Percentiles rank a stretch among this genome's conserved stretches.
Conservation (phyloP, 140 eudicot genomes). For the Flaveria floridana region DNA sequence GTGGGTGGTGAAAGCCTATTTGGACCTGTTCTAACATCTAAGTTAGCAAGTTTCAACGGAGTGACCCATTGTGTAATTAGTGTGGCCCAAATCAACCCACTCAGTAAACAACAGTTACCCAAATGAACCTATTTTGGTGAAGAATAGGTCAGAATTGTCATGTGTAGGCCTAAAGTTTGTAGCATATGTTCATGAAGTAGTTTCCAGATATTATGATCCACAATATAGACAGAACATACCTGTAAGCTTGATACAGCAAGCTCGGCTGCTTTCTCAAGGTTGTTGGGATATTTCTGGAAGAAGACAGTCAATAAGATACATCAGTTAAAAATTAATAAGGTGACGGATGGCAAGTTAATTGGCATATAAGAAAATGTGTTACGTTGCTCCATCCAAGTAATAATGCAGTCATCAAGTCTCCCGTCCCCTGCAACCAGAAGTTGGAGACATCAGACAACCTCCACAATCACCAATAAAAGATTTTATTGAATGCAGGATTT, state of each 20-base stretch:
- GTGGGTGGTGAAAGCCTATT: too few species aligned
- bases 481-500: not conserved
- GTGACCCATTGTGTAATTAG: too few species aligned
- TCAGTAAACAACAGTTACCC: too few species aligned
- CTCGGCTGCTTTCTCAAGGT: conserved; percentile 96
- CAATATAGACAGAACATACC: conserved; percentile 40
- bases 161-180: not conserved
- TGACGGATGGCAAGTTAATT: conserved; percentile 3
- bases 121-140: too few species aligned
- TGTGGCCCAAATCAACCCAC: too few species aligned
- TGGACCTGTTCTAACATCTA: too few species aligned
- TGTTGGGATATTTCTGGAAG: conserved; percentile 79
- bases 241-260: conserved; percentile 94
- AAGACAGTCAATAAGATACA: conserved; percentile 17
- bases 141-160: too few species aligned
- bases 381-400: conserved; percentile 99
- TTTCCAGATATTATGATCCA: conserved; percentile 4
- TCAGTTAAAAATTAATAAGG: not conserved
- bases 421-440: conserved; percentile 74
- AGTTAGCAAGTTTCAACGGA: too few species aligned
- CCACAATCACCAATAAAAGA: not conserved
- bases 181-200: conserved; percentile 12
- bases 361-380: conserved; percentile 26
- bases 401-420: conserved; percentile 87
- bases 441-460: not conserved